Base-by-base conservation (phyloP, 768 basidiomycete species). In the Ramaria sp. region DNA sequence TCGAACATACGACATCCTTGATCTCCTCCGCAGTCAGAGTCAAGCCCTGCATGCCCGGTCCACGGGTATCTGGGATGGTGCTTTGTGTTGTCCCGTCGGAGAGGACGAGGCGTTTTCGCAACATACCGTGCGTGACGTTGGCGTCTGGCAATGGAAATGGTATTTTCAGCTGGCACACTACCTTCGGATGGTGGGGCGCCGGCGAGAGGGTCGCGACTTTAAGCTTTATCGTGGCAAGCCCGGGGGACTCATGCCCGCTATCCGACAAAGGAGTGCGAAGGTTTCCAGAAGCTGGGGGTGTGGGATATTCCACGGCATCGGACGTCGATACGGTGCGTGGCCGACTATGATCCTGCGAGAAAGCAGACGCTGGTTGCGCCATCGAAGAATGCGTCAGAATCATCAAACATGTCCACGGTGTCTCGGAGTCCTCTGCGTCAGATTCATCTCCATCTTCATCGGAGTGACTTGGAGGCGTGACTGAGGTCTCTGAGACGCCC, bases 401-500 rank as follows among this genome's bases (percentile, higher is more conserved):
- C 61, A 92, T 75, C n/a, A 81, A 82, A 65, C 94, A 97, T 47
- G 85, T 83, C 93, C 93, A 98, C 0, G 95, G 92, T 22, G 91
- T 93, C 69, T 98, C 94, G 45, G 89, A 91, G 65, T 97, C 95
- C 66, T 98, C 94, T 0, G 93, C 89, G 61, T 98, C 95, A 59
- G 88, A 91, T 15, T 87, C 84, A 0, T 77, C 90, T 1, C 79
- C 66, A 33, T 64, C 65, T 7, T 57, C 33, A 13, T 57, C 55
- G 2, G 55, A 57, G 11, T 43, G 54, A 30, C 45, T 42, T 38
- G 39, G 19, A 12, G 50, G 42, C 24, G 37, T 27, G 19, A 45
- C 24, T 11, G 48, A 43, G 22, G 19, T 15, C 7, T 12, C 37
- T 12, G 22, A n/a, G 12, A 11, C 11, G 19, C 19, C 27, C 49